Evolutionary conservation across 192 early-diverging fungal species (phyloP).

Genomic region (Coemansia sp.): DNA sequence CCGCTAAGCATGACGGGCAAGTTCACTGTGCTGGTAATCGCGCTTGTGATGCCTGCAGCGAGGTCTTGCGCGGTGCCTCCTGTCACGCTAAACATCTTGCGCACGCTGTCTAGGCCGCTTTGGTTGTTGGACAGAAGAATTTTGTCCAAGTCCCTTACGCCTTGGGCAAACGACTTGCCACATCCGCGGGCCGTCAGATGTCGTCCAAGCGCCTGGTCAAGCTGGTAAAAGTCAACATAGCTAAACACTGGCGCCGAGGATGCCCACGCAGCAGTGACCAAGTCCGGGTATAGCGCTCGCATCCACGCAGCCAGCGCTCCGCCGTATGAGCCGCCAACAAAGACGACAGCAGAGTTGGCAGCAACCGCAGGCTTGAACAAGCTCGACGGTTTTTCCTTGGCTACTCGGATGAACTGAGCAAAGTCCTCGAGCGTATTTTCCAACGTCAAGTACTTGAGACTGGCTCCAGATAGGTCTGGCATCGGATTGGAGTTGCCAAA

Average conservation of each 20-base stretch:
- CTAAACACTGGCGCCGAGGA: slow-evolving; percentile 70
- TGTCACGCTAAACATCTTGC: slow-evolving; percentile 3
- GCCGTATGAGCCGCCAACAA: slow-evolving; percentile 72
- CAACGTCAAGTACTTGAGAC: slow-evolving; percentile 33
- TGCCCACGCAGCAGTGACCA: slow-evolving; percentile 66
- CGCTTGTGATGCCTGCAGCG: slow-evolving; percentile 17
- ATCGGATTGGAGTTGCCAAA: slow-evolving; percentile 61
- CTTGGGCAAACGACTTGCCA: slow-evolving; percentile 25
- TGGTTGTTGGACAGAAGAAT: slow-evolving; percentile 27
- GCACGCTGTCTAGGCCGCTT: slow-evolving; percentile 8
- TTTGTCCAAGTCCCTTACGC: slow-evolving; percentile 46
- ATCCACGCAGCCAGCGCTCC: slow-evolving; percentile 78
- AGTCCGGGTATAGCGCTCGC: slow-evolving; percentile 61
- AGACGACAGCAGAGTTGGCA: slow-evolving; percentile 23
- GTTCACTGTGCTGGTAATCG: slow-evolving; percentile 26
- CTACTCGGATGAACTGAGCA: slow-evolving; percentile 28
- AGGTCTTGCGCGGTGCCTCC: slow-evolving; percentile 17
- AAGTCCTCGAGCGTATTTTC: slow-evolving; percentile 37
- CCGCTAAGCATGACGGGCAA: slow-evolving; percentile 8
- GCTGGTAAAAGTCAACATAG: slow-evolving; percentile 62
- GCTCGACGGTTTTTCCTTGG: slow-evolving; percentile 4
- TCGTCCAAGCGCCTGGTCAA: slow-evolving; percentile 49
- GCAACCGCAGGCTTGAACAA: slow-evolving; percentile 16
- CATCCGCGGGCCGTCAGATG: slow-evolving; percentile 41
- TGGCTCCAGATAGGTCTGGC: slow-evolving; percentile 41